phyloP scores from a whole-genome alignment of 1,284 basidiomycete genomes.

The Anthracocystis walkeri region DNA sequence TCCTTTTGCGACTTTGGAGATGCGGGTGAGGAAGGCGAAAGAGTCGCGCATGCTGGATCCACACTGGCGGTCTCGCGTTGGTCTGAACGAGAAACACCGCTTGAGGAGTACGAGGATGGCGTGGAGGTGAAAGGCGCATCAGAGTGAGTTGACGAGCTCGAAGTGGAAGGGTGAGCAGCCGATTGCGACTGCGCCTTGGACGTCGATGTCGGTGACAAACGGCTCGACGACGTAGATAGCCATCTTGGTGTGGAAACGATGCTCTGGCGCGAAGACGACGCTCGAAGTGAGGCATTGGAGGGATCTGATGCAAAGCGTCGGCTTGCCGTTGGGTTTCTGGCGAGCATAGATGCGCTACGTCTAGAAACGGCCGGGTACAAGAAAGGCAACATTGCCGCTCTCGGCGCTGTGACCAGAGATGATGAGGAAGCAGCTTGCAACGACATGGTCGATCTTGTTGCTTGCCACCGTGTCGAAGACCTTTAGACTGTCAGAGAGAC shows the following conservation, averaged over 20 bases:
- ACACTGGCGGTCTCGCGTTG: constrained; percentile 28
- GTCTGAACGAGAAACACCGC: neutral
- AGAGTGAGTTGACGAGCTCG: constrained; percentile 3
- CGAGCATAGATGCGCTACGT: constrained; percentile 15
- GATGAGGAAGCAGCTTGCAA: constrained; percentile 15
- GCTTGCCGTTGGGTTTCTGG: neutral
- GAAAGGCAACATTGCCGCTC: constrained; percentile 33
- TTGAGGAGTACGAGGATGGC: neutral
- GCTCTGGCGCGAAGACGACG: constrained; percentile 19
- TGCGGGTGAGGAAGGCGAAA: constrained; percentile 56
- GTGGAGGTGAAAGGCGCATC: constrained; percentile 11
- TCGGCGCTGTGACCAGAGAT: constrained; percentile 13
- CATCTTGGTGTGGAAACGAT: constrained; percentile 1
- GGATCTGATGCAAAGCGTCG: constrained; percentile 4
- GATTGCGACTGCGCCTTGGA: constrained; percentile 17
- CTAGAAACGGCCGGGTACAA: constrained; percentile 30
- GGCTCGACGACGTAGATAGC: constrained; percentile 15
- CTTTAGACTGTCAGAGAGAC: too few species aligned
- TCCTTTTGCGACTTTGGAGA: constrained; percentile 52
- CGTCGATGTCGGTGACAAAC: constrained; percentile 19
- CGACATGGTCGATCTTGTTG: constrained; percentile 10
- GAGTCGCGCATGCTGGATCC: constrained; percentile 51
- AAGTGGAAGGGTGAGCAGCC: constrained; percentile 8
- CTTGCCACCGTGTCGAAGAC: neutral
- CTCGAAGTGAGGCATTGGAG: constrained; percentile 2